phyloP scores from a whole-genome alignment of 345 rosid species.

The Aegle marmelos region DNA sequence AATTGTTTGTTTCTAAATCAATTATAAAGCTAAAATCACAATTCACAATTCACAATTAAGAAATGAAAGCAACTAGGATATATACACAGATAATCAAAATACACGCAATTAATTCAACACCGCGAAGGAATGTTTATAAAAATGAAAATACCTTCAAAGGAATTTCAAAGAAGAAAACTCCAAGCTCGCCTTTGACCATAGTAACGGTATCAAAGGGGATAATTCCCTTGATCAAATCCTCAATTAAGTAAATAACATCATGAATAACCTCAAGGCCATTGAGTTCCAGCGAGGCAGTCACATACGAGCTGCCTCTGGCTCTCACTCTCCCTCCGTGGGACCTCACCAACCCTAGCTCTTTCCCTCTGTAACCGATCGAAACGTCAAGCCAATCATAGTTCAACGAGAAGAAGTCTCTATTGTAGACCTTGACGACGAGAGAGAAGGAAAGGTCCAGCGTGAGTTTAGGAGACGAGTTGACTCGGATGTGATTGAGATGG shows the following conservation, averaged over 20 bases:
- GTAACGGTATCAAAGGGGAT: conserved; percentile 68
- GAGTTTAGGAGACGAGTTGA: conserved; percentile 41
- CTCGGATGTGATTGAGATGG: conserved; percentile 54
- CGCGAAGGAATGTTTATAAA: too few relatives aligned
- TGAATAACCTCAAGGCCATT: conserved; percentile 66
- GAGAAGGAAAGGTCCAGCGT: conserved; percentile 74
- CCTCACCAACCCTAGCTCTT: conserved; percentile 63
- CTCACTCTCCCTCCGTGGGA: conserved; percentile 58
- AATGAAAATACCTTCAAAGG: conserved; percentile 58
- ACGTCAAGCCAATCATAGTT: conserved; percentile 56
- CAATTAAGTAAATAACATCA: conserved; percentile 75
- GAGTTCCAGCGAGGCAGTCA: conserved; percentile 69
- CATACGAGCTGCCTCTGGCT: conserved; percentile 63
- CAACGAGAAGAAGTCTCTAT: conserved; percentile 68
- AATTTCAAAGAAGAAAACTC: conserved; percentile 52
- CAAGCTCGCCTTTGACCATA: conserved; percentile 52
- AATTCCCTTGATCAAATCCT: conserved; percentile 67
- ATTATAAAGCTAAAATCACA: background rate
- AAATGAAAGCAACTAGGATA: background rate
- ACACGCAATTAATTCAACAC: too few relatives aligned
- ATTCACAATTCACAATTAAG: background rate
- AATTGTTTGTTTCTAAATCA: background rate
- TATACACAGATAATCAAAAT: background rate
- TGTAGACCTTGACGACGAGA: conserved; percentile 54
- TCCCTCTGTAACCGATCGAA: conserved; percentile 80